Base-by-base conservation (phyloP, 2,329 filamentous ascomycete genomes). In the Aspergillus sp. region DNA sequence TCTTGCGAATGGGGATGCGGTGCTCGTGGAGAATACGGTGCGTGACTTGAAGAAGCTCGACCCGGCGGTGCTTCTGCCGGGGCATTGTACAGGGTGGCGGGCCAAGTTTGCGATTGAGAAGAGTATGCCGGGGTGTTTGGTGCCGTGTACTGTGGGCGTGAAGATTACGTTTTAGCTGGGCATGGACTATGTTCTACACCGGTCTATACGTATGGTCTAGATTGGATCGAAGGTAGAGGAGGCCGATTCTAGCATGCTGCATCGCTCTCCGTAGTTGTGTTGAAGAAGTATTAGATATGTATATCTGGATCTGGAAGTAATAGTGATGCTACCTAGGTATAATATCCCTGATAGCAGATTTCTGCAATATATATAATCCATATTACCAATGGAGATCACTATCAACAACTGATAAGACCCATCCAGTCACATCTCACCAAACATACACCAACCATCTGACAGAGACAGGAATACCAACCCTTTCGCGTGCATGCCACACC, bases 61-160 rank as follows among this genome's bases (percentile, higher is more conserved):
- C 47, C 77, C 79, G 0, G 74, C 74, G 11, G 68, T 83, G 0
- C 60, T 83, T 3, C 71, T 83, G 62, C 79, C 81, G 0, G 81
- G 80, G 0, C 81, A 83, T 62, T 83, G 80, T 58, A 78, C 80
- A 0, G 80, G 80, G 5, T 84, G 80, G 79, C 71, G 78, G 55
- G 80, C 78, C 32, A 82, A 81, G 62, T 76, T 76, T 56, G 72
- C 72, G 41, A 80, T 81, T 55, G 78, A 82, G 63, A 76, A 72
- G 54, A 66, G 72, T 34, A 78, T 81, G 74, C 76, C 77, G 0
- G 79, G 79, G 2, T 66, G 68, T 3, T 58, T 82, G 53, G 78
- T 78, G 6, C 80, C 80, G 23, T 76, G 75, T 19, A 78, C 78
- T 11, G 79, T 80, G 13, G 80, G 80, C 3, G 75, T 74, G 17